Evolutionary conservation across 2,329 filamentous ascomycete genomes (phyloP), one percentile per base, ranked within the genome.

Genomic region (Aspergillus viridinutans): DNA sequence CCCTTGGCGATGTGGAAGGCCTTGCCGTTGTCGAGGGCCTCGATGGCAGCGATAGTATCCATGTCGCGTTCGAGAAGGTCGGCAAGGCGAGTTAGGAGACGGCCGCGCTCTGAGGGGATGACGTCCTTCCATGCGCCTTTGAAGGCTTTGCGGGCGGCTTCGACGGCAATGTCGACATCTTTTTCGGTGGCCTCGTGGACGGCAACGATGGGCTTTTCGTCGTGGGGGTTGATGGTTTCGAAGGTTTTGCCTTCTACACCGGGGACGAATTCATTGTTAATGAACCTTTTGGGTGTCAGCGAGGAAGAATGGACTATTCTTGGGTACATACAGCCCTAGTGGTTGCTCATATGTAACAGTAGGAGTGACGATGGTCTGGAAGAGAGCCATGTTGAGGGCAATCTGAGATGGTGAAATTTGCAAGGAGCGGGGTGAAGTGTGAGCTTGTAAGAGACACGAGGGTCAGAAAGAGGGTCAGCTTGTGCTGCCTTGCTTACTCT

Each of bases 141-240:
- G 74, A 95, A 94, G 52, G 92, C 91, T 77, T 89, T 90, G 74
- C 92, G 89, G 64, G 92, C 92, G 54, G 91, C 92, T 53, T 83
- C 80, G 61, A 97, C 92, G 61, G 92, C 92, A 58, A 90, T 79
- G 75, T 86, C 84, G 69, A 85, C 81, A 79, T 77, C 71, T 82
- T 95, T 92, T 81, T 95, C 91, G 63, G 87, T 90, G 72, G 88
- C 92, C 79, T 96, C 92, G 72, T 85, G 80, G 67, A 96, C 90
- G 54, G 86, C 86, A 80, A 82, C 85, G 80, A 96, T 95, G 70
- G 91, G 85, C 76, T 92, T 87, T 78, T 96, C 92, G 64, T 85
- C 91, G 62, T 87, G 71, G 59, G 92, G 92, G 84, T 96, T 96
- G 82, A 95, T 88, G 76, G 92, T 89, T 78, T 96, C 91, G 72